Percentiles rank a stretch among this genome's conserved stretches.
Evolutionary conservation across 495 filamentous ascomycete species (phyloP).

Genomic region (Coniosporium apollinis): DNA sequence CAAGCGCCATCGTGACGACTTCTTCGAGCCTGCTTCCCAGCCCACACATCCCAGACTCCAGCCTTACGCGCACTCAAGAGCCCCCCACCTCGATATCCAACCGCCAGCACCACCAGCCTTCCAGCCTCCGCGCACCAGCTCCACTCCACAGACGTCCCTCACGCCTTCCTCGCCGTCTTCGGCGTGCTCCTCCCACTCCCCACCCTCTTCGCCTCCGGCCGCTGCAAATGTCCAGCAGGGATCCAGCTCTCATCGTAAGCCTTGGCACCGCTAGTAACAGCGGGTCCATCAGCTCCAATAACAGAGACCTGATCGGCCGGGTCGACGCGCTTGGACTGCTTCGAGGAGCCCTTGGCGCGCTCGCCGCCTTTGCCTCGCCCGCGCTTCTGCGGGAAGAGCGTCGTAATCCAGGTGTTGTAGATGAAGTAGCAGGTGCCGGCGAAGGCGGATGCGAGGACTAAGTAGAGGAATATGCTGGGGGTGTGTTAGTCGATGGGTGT

Average conservation of each 20-base stretch:
- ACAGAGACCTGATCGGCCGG: constrained; percentile 41
- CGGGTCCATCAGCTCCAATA: constrained; percentile 51
- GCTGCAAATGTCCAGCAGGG: constrained; percentile 76
- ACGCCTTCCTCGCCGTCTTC: too few relatives aligned
- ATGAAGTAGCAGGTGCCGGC: constrained; percentile 78
- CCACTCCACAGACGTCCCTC: too few relatives aligned
- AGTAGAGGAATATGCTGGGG: constrained; percentile 84
- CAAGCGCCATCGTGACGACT: too few relatives aligned
- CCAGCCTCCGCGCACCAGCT: too few relatives aligned
- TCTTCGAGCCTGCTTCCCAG: too few relatives aligned
- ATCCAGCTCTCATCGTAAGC: constrained; percentile 95
- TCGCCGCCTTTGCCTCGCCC: constrained; percentile 46
- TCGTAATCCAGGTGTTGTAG: constrained; percentile 92
- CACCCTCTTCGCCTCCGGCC: constrained; percentile 62
- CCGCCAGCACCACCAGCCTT: too few relatives aligned
- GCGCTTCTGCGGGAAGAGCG: constrained; percentile 88
- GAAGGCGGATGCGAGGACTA: constrained; percentile 68
- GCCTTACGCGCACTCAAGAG: too few relatives aligned
- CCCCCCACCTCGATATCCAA: too few relatives aligned
- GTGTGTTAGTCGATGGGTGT: background rate
- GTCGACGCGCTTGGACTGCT: constrained; percentile 47
- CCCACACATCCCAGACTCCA: too few relatives aligned
- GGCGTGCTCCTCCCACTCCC: too few relatives aligned
- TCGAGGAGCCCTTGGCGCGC: constrained; percentile 37
- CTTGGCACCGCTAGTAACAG: constrained; percentile 48